Evolutionary conservation across 768 basidiomycete species (phyloP), one percentile per base, ranked within the genome.

Genomic region (Lyophyllum decastes): DNA sequence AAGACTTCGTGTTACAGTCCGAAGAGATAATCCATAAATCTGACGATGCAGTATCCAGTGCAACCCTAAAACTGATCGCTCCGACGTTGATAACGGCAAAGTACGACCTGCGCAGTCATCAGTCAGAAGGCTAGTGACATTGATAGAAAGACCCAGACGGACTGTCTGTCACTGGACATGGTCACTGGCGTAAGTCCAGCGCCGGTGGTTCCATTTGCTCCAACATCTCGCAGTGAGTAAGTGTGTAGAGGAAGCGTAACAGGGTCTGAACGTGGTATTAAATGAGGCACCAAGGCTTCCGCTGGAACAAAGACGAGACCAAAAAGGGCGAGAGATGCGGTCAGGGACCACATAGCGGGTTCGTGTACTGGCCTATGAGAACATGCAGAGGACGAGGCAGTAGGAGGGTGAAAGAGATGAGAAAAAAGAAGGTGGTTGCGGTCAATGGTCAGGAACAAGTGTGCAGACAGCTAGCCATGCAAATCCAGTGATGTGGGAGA

Each of bases 1-100:
- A 92, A 0, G 78, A 65, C n/a, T 67, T 63, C 12, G 84, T 78
- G 26, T 70, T 70, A 70, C 91, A 93, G 4, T 64, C 76, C 8
- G 89, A 86, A 16, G 89, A 87, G 44, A 83, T 66, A 19, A 92
- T 60, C 90, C 90, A 93, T 12, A 89, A 71, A 73, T 87, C 86
- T 16, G 87, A 76, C 8, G 90, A 92, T 17, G 78, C 91, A 1
- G 90, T 92, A 67, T 93, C 91, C 44, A 92, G 73, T 0, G 83
- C 84, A 19, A 86, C 83, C 16, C 89, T 85, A 63, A 91, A 87
- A 64, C 73, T 82, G 55, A 90, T 82, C 54, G 76, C 73, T 30
- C 90, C 91, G 25, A 79, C 74, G 60, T 81, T 70, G 55, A 92
- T 78, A 40, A 88, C 70, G 19, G 81, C 73, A 63, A 81, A 91